Evolutionary conservation across 139 green algal genomes (phyloP).

Genomic region (Medakamo hakoo): DNA sequence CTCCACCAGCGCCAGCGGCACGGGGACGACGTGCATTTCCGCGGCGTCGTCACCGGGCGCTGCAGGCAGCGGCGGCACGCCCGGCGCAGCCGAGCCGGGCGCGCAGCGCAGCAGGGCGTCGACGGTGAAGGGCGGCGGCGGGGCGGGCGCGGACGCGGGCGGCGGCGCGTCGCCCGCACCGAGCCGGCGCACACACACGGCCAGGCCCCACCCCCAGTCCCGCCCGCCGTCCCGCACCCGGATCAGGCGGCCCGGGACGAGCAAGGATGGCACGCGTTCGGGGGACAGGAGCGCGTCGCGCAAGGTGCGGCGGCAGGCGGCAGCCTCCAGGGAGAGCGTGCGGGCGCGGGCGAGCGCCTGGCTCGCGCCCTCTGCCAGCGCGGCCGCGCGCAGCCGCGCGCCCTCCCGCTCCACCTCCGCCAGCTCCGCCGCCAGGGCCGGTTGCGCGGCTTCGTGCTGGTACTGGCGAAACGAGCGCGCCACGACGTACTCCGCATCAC

Average conservation of each 20-base stretch:
- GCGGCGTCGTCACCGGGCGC: constrained; percentile 2
- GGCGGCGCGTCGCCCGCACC: not conserved
- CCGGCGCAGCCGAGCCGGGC: constrained; percentile 53
- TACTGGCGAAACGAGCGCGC: constrained; percentile 35
- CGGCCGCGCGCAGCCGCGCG: not conserved
- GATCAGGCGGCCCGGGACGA: constrained; percentile 67
- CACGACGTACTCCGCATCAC: constrained; percentile 36
- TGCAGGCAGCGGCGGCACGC: not conserved
- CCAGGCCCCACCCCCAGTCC: not conserved
- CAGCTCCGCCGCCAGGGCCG: constrained; percentile 27
- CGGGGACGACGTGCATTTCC: not conserved
- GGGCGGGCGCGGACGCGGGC: constrained; percentile 2
- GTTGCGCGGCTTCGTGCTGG: constrained; percentile 41
- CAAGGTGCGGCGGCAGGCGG: constrained; percentile 3
- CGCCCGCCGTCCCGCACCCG: constrained; percentile 20
- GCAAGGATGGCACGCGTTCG: constrained; percentile 49
- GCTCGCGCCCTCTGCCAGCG: constrained; percentile 21
- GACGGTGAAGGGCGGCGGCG: not conserved
- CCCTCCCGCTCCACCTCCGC: constrained; percentile 19
- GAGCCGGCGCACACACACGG: not conserved
- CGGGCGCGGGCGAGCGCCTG: constrained; percentile 18
- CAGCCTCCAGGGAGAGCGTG: no score
- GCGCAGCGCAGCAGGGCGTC: constrained; percentile 5
- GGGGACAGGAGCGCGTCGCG: constrained; percentile 23
- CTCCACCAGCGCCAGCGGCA: constrained; percentile 20